Conservation (phyloP, 1,284 basidiomycete genomes). For the Mycena sp. region DNA sequence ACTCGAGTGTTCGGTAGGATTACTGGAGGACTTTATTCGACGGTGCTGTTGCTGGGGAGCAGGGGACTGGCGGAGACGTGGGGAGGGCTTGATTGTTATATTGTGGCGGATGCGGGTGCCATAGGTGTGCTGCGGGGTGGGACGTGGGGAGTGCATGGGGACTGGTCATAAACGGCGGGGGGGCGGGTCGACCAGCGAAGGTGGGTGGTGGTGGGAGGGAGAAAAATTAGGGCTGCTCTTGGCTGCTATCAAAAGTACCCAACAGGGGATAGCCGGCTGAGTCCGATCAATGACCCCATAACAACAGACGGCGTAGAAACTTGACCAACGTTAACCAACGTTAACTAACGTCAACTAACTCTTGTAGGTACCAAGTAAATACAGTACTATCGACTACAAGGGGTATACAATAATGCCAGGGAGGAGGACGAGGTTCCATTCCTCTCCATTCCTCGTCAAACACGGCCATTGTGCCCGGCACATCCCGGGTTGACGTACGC, state of each 20-base stretch:
- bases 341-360: too few species aligned
- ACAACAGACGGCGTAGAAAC: too few species aligned
- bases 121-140: constrained; percentile 51
- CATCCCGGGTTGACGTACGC: too few species aligned
- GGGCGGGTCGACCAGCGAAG: constrained; percentile 54
- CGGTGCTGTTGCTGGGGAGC: constrained; percentile 39
- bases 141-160: constrained; percentile 39
- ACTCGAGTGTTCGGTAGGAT: constrained; percentile 27
- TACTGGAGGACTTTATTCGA: constrained; percentile 9
- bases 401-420: too few species aligned
- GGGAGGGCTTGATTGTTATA: constrained; percentile 58
- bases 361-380: too few species aligned
- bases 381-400: too few species aligned
- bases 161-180: constrained; percentile 47
- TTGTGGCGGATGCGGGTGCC: constrained; percentile 66
- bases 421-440: too few species aligned
- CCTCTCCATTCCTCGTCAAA: too few species aligned
- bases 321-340: too few species aligned
- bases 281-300: too few species aligned
- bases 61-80: constrained; percentile 56
- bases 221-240: constrained; percentile 39
- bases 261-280: not conserved
- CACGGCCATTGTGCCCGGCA: too few species aligned
- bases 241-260: constrained; percentile 16
- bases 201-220: constrained; percentile 39